A percentile compares a stretch with the other conserved stretches of the same genome.
Evolutionary conservation across 2,329 filamentous ascomycete genomes (phyloP).

Genomic region (Lachnellula hyalina): DNA sequence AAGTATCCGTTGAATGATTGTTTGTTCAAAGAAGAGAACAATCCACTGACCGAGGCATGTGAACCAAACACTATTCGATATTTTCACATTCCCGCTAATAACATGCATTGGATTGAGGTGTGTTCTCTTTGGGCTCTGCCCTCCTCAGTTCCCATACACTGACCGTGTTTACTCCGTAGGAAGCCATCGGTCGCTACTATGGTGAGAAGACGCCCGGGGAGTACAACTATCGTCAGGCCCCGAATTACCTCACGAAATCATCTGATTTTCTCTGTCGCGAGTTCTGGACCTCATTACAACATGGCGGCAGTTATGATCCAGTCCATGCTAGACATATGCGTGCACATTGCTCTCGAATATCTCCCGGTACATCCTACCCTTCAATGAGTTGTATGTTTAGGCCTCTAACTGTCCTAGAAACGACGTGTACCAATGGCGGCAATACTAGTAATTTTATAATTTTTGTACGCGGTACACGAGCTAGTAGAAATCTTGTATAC

Average conservation of each 20-base stretch:
- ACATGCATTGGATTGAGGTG: slow-evolving; percentile 12
- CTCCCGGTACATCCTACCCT: neutral
- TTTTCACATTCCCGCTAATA: slow-evolving; percentile 7
- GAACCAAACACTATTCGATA: slow-evolving; percentile 4
- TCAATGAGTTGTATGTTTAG: neutral
- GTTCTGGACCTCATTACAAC: slow-evolving; percentile 5
- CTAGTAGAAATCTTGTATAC: neutral
- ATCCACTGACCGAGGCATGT: neutral
- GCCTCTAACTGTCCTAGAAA: neutral
- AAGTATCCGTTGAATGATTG: neutral
- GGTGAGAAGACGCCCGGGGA: slow-evolving; percentile 2
- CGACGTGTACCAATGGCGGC: neutral
- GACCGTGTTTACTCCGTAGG: neutral
- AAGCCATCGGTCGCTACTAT: slow-evolving; percentile 7
- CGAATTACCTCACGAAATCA: neutral
- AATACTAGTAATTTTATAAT: slow-evolving; percentile 4
- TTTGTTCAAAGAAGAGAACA: neutral
- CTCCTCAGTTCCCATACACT: neutral
- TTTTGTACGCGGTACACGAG: slow-evolving; percentile 1
- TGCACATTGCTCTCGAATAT: slow-evolving; percentile 5
- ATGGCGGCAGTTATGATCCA: slow-evolving; percentile 3
- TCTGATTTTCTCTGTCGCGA: slow-evolving; percentile 5
- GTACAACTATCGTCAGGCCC: slow-evolving; percentile 1
- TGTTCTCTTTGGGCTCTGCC: neutral
- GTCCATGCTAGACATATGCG: slow-evolving; percentile 7